Evolutionary conservation across 768 basidiomycete genomes (phyloP).

Genomic region (Pisolithus tinctorius): DNA sequence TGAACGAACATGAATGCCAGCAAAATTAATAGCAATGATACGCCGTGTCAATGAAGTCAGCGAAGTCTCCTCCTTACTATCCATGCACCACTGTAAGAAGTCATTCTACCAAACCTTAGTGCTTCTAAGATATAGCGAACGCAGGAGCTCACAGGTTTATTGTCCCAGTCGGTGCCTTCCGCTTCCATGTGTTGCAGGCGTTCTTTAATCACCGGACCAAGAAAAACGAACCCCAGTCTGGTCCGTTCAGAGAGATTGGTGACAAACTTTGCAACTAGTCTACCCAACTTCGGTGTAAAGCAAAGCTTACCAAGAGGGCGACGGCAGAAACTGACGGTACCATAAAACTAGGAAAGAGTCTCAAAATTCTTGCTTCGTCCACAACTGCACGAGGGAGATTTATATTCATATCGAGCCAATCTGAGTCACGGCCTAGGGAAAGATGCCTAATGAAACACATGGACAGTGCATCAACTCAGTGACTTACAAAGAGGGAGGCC

Average conservation of each 20-base stretch:
- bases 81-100: not conserved
- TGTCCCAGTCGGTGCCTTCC: not conserved
- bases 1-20: slow-evolving; percentile 13
- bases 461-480: not conserved
- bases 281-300: not conserved
- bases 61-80: not conserved
- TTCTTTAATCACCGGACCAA: not conserved
- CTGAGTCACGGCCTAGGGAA: not conserved
- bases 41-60: not conserved
- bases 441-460: not conserved
- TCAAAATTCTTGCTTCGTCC: not conserved
- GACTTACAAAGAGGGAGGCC: not conserved
- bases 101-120: not conserved
- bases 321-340: not conserved
- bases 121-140: not conserved
- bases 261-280: not conserved
- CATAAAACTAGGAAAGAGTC: not conserved
- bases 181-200: not conserved
- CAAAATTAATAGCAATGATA: not conserved
- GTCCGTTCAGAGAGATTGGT: not conserved
- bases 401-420: not conserved
- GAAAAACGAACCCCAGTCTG: not conserved
- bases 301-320: not conserved
- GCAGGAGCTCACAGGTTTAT: not conserved
- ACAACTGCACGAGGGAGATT: not conserved